Base-by-base conservation (phyloP, 2,329 filamentous ascomycete species). In the Acarospora socialis region DNA sequence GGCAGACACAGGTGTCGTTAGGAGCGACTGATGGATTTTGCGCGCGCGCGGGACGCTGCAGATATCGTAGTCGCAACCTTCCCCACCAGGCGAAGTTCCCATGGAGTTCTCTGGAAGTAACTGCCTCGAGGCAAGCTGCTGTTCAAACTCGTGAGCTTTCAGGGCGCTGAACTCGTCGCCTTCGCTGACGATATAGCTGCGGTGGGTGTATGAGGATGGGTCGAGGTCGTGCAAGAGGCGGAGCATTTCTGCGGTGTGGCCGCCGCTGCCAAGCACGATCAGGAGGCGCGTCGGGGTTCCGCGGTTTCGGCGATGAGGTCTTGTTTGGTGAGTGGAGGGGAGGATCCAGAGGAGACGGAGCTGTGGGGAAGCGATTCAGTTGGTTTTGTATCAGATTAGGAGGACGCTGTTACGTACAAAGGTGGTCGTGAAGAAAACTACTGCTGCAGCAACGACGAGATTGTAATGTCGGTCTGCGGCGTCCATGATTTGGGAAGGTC, bases 191-290 rank as follows among this genome's bases (percentile, higher is more conserved):
- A 92, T 59, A 53, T 92, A 98, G 17, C 82, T 87, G 16, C 90
- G 71, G 46, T 81, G 76, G 4, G 58, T 62, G 50, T 57, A 76
- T 57, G 47, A 55, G 51, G 33, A 51, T 26, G 41, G 62, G 36
- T 61, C 63, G 48, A 68, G 70, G 43, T 67, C 69, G 43, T 64
- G 60, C 45, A 98, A 71, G 61, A 94, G 80, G 48, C 78, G 74
- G 40, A 93, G 66, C 80, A 98, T 92, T 56, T 98, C 90, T 28
- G 83, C 77, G 1, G 90, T 94, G 57, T 98, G 90, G 1, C 90
- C 90, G 19, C 90, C 90, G 3, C 81, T 92, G 32, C 90, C 90
- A 15, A 95, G 77, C 16, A 95, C 76, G 41, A 92, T 70, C 19
- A 92, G 63, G 33, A 84, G 62, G 53, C 86, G 73, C 5, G 64